These are phyloP conservation scores for Caryopteris hybrid DNA, from an alignment of 305 asterid species.

Conservation along the genomic window DNA sequence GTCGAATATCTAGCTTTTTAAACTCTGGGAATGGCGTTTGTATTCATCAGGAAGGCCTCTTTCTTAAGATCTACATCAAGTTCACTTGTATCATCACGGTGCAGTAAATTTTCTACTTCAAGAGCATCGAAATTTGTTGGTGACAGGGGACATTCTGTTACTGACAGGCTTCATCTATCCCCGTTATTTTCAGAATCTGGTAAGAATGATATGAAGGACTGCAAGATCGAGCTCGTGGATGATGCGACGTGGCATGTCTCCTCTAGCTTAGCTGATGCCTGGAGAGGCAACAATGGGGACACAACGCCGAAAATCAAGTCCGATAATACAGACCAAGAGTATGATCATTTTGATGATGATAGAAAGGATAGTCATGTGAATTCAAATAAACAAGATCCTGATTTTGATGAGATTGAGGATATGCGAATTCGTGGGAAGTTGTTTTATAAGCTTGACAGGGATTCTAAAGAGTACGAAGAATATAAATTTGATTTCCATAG, in stretches of 20 bases:
- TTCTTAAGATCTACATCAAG: slow-evolving; percentile 20
- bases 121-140: slow-evolving; percentile 13
- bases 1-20: background rate
- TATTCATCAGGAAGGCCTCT: slow-evolving; percentile 24
- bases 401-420: slow-evolving; percentile 70
- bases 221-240: slow-evolving; percentile 57
- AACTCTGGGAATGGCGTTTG: slow-evolving; percentile 26
- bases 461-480: slow-evolving; percentile 78
- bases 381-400: slow-evolving; percentile 27
- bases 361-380: slow-evolving; percentile 14
- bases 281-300: slow-evolving; percentile 38
- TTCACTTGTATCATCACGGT: slow-evolving; percentile 7
- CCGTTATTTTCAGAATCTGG: slow-evolving; percentile 39
- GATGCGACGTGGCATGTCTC: slow-evolving; percentile 66
- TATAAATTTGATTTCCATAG: slow-evolving; percentile 59
- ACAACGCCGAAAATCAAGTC: slow-evolving; percentile 14
- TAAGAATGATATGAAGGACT: slow-evolving; percentile 27
- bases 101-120: slow-evolving; percentile 18
- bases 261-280: slow-evolving; percentile 56
- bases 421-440: slow-evolving; percentile 69
- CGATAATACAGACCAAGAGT: slow-evolving; percentile 16
- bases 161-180: slow-evolving; percentile 43
- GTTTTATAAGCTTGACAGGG: slow-evolving; percentile 78
- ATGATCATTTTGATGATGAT: background rate
- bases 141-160: slow-evolving; percentile 22